Percentiles rank a stretch among this genome's conserved stretches.
phyloP scores from a whole-genome alignment of 75 land plant genomes.

The Chamaecyparis obtusa region DNA sequence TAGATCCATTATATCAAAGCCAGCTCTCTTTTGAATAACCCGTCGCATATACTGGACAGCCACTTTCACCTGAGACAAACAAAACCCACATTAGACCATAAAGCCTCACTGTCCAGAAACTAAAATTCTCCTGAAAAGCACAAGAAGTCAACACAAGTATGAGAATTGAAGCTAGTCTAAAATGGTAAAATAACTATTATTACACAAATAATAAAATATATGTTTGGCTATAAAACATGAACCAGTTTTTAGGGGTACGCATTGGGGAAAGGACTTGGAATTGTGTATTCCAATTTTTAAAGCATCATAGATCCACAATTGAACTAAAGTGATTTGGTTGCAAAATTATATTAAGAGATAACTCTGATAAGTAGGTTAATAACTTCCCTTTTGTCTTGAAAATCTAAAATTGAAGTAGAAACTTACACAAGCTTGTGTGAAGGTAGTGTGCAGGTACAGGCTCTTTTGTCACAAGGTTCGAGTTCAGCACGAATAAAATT shows the following conservation, averaged over 20 bases:
- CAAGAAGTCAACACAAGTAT: background rate
- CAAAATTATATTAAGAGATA: background rate
- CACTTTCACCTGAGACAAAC: constrained; percentile 55
- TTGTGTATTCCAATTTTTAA: background rate
- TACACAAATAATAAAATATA: background rate
- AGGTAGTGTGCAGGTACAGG: background rate
- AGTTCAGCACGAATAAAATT: too few relatives aligned
- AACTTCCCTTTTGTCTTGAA: background rate
- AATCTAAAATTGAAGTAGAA: background rate
- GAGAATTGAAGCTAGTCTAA: background rate
- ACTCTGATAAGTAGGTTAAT: background rate
- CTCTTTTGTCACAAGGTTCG: too few relatives aligned
- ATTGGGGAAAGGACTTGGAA: background rate
- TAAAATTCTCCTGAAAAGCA: background rate
- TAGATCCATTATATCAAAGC: constrained; percentile 85
- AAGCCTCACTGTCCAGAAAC: background rate
- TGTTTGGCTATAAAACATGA: background rate
- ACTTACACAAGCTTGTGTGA: background rate
- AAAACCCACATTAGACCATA: background rate
- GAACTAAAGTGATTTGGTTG: background rate
- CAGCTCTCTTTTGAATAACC: constrained; percentile 74
- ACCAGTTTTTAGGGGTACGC: background rate
- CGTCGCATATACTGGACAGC: constrained; percentile 86
- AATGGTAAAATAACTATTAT: background rate
- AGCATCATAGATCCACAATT: background rate